These are phyloP conservation scores for Zanthoxylum bungeanum DNA, from an alignment of 345 rosid genomes.

Conservation along the genomic window DNA sequence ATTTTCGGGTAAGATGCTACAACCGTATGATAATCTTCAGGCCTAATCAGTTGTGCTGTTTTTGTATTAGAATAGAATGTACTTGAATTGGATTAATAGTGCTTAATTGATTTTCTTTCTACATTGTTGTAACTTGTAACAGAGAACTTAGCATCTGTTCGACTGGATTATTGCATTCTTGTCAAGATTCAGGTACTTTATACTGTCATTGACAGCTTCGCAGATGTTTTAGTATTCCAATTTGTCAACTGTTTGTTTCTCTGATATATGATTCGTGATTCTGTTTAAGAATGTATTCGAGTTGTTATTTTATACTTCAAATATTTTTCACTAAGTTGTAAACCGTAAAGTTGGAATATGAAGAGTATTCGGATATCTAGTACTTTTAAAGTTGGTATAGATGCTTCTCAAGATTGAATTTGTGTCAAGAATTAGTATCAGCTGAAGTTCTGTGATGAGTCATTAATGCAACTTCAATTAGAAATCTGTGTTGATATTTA, in stretches of 20 bases:
- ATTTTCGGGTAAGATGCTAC: constrained; percentile 27
- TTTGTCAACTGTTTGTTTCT: not conserved
- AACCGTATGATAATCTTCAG: not conserved
- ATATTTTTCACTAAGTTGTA: not conserved
- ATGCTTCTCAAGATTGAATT: not conserved
- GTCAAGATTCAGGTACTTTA: constrained; percentile 22
- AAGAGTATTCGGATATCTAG: not conserved
- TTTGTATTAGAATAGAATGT: not conserved
- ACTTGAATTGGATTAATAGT: not conserved
- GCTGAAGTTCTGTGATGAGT: not conserved
- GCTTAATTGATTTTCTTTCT: not conserved
- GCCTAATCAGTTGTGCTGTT: no score
- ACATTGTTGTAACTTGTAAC: constrained; percentile 3
- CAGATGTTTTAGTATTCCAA: not conserved
- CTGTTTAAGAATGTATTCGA: not conserved
- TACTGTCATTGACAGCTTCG: not conserved
- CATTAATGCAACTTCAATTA: not conserved
- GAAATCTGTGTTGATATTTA: not conserved
- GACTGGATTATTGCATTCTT: not conserved
- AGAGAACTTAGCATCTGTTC: constrained; percentile 25
- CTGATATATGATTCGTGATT: not conserved
- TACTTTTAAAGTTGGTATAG: not conserved
- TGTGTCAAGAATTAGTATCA: not conserved
- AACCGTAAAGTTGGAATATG: not conserved
- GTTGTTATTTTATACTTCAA: not conserved